Conservation (phyloP, 345 rosid genomes). For the Pseudoturritis turrita region DNA sequence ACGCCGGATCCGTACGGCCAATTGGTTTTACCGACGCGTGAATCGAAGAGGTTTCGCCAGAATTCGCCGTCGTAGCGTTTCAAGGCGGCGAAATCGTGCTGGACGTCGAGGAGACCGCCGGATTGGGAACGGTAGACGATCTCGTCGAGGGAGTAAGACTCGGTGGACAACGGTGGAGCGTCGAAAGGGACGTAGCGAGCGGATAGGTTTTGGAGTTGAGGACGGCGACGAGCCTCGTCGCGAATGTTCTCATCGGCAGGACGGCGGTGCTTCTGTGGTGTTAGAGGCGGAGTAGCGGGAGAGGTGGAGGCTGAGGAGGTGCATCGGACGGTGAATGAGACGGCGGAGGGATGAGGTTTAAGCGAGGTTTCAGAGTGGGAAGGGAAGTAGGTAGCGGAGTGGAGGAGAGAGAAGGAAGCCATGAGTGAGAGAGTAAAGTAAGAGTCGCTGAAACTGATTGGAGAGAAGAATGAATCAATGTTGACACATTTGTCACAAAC, state of each 20-base stretch:
- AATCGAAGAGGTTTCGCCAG: slow-evolving; percentile 72
- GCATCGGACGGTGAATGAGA: slow-evolving; percentile 17
- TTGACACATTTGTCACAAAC: not conserved
- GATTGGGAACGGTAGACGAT: slow-evolving; percentile 73
- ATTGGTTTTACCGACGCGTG: slow-evolving; percentile 73
- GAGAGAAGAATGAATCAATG: not conserved
- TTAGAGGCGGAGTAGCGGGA: slow-evolving; percentile 22
- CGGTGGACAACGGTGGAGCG: slow-evolving; percentile 41
- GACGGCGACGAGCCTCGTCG: slow-evolving; percentile 65
- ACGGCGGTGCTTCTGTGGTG: slow-evolving; percentile 18
- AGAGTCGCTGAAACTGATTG: not conserved
- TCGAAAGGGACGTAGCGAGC: slow-evolving; percentile 76
- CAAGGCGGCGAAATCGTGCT: slow-evolving; percentile 65
- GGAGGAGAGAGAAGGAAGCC: slow-evolving; percentile 29
- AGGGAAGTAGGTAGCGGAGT: slow-evolving; percentile 27
- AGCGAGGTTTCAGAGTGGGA: slow-evolving; percentile 25
- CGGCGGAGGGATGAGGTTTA: slow-evolving; percentile 16
- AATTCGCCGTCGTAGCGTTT: slow-evolving; percentile 57
- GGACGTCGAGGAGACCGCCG: slow-evolving; percentile 78
- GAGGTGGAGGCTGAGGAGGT: not conserved
- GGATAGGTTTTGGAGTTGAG: slow-evolving; percentile 35
- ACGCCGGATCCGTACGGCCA: slow-evolving; percentile 90
- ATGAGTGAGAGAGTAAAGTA: slow-evolving; percentile 2
- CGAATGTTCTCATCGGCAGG: slow-evolving; percentile 43
- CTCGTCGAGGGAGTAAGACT: slow-evolving; percentile 78